A percentile compares a stretch with the other conserved stretches of the same genome.
Conservation (phyloP, 176 grass and related monocot genomes). For the Juncus effusus region DNA sequence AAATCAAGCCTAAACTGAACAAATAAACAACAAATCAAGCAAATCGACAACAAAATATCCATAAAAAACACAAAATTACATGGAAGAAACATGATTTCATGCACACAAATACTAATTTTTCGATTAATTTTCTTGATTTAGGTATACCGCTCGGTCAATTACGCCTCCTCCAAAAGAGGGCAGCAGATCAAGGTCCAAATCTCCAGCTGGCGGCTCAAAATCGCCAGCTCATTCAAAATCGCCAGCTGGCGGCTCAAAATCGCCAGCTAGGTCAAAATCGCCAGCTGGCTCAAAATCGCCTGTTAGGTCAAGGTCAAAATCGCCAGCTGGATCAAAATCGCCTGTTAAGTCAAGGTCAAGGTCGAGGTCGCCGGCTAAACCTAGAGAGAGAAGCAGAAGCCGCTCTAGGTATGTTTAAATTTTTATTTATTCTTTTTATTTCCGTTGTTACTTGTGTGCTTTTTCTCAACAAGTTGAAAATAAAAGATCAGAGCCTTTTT, state of each 20-base stretch:
- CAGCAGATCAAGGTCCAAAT: constrained; percentile 23
- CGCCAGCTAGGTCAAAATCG: constrained; percentile 37
- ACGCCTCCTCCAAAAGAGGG: constrained; percentile 64
- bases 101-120: too few species aligned
- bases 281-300: constrained; percentile 36
- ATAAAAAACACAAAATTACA: too few species aligned
- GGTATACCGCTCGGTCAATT: constrained; percentile 89
- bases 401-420: constrained; percentile 55
- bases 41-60: too few species aligned
- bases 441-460: too few species aligned
- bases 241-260: constrained; percentile 43
- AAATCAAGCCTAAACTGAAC: too few species aligned
- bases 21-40: too few species aligned
- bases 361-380: constrained; percentile 17
- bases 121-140: constrained; percentile 29
- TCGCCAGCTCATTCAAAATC: constrained; percentile 35
- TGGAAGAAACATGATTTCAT: too few species aligned
- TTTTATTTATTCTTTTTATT: too few species aligned
- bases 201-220: constrained; percentile 16
- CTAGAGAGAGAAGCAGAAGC: constrained; percentile 59
- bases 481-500: too few species aligned
- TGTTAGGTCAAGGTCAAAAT: constrained; percentile 15
- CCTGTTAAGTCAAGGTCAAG: constrained; percentile 27
- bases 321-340: constrained; percentile 43
- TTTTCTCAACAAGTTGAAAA: too few species aligned